Conservation (phyloP, 2,329 filamentous ascomycete genomes). For the Fusarium sp. region DNA sequence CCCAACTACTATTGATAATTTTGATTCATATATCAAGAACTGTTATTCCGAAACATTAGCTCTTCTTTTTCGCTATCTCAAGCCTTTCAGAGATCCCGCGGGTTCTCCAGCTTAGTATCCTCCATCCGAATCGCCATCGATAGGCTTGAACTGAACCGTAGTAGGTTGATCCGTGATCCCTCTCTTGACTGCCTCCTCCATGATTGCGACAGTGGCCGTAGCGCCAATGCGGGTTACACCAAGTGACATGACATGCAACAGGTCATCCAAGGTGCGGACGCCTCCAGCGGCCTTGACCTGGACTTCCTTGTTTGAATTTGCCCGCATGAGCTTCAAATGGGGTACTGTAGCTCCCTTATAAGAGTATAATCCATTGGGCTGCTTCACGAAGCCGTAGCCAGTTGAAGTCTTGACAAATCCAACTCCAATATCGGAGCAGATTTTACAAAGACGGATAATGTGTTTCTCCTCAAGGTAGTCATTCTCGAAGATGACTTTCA, state of each 20-base stretch:
- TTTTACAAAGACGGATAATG: conserved; percentile 67
- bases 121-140: not conserved
- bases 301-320: conserved; percentile 59
- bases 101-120: conserved; percentile 19
- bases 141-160: conserved; percentile 29
- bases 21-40: too few species aligned
- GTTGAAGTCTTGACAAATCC: conserved; percentile 74
- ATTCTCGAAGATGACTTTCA: conserved; percentile 76
- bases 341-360: conserved; percentile 68
- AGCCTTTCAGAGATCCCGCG: too few species aligned
- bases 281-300: conserved; percentile 73
- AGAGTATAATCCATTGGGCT: conserved; percentile 64
- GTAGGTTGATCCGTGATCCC: conserved; percentile 59
- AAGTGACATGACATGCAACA: conserved; percentile 68
- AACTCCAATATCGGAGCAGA: conserved; percentile 66
- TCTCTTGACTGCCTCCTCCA: conserved; percentile 67
- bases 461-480: conserved; percentile 67
- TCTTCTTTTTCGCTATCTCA: too few species aligned
- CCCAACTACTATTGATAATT: too few species aligned
- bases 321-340: conserved; percentile 69
- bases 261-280: conserved; percentile 69
- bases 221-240: conserved; percentile 71
- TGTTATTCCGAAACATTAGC: too few species aligned
- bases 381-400: conserved; percentile 73
- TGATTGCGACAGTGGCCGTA: conserved; percentile 67